Conservation (phyloP, 2,329 filamentous ascomycete genomes). For the Clarireedia paspali region DNA sequence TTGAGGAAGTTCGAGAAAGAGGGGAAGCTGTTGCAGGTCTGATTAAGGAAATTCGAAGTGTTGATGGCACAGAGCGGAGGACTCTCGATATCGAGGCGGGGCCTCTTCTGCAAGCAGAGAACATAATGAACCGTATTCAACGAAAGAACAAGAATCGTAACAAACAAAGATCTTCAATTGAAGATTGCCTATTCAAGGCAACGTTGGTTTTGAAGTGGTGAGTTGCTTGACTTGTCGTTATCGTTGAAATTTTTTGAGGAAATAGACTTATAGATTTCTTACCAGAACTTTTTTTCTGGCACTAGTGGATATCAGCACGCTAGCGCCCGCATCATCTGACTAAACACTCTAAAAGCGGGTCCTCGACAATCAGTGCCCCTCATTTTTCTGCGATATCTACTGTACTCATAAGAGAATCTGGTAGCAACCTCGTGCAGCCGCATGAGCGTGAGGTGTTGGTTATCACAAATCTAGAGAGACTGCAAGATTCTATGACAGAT, state of each 20-base stretch:
- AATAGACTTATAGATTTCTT: neutral
- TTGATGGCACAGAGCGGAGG: slow-evolving; percentile 19
- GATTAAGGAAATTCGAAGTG: slow-evolving; percentile 19
- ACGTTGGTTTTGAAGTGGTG: neutral
- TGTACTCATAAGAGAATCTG: too few relatives aligned
- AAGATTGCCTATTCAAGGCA: neutral
- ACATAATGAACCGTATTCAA: slow-evolving; percentile 20
- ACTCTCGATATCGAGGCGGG: slow-evolving; percentile 27
- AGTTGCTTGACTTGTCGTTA: neutral
- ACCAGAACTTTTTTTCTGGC: neutral
- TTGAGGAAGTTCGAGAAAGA: slow-evolving; percentile 12
- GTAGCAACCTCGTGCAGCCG: too few relatives aligned
- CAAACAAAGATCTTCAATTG: neutral
- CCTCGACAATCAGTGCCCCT: too few relatives aligned
- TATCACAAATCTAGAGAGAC: too few relatives aligned
- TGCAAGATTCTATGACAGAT: too few relatives aligned
- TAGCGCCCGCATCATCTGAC: neutral
- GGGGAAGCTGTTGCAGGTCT: slow-evolving; percentile 22
- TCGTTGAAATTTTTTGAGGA: neutral
- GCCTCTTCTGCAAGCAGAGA: slow-evolving; percentile 28
- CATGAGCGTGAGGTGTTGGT: too few relatives aligned
- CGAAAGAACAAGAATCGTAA: neutral
- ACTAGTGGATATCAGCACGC: neutral
- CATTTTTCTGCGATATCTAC: too few relatives aligned
- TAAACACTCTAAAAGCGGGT: too few relatives aligned